A percentile compares a stretch with the other conserved stretches of the same genome.
These are phyloP conservation scores for Glarea lozoyensis DNA, from an alignment of 495 filamentous ascomycete species.

Conservation along the genomic window DNA sequence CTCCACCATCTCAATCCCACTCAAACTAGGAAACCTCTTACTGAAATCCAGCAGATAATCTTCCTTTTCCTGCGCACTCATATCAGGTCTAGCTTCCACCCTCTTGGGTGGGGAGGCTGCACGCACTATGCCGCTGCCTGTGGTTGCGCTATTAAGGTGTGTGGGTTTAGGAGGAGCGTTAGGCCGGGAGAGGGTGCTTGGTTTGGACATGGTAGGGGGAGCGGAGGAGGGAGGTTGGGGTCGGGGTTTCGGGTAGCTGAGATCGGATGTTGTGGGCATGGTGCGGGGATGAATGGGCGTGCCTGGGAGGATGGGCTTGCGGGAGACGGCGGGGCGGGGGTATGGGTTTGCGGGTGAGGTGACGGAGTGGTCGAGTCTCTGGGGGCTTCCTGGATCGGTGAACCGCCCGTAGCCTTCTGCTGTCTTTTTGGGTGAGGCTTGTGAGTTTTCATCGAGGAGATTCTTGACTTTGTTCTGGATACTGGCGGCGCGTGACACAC, in stretches of 20 bases:
- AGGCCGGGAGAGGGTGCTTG: conserved; percentile 20
- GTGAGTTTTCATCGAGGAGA: conserved; percentile 71
- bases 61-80: conserved; percentile 29
- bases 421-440: conserved; percentile 53
- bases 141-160: conserved; percentile 39
- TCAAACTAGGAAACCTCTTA: conserved; percentile 72
- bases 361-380: conserved; percentile 12
- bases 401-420: conserved; percentile 85
- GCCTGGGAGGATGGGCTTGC: conserved; percentile 26
- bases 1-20: conserved; percentile 75
- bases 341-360: conserved; percentile 12
- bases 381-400: conserved; percentile 42
- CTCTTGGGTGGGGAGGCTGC: conserved; percentile 4
- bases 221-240: conserved; percentile 9
- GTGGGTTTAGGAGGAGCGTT: conserved; percentile 41
- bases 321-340: conserved; percentile 17
- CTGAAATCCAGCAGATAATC: conserved; percentile 59
- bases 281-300: conserved; percentile 6
- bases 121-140: conserved; percentile 23
- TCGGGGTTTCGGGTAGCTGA: conserved; percentile 8
- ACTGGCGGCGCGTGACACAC: conserved; percentile 58
- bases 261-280: conserved; percentile 7
- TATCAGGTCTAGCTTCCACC: conserved; percentile 8
- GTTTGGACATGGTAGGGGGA: conserved; percentile 1
- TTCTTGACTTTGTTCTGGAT: conserved; percentile 88